These are phyloP conservation scores for Boletus tylopilopsis DNA, from an alignment of 768 basidiomycete species.

Conservation along the genomic window DNA sequence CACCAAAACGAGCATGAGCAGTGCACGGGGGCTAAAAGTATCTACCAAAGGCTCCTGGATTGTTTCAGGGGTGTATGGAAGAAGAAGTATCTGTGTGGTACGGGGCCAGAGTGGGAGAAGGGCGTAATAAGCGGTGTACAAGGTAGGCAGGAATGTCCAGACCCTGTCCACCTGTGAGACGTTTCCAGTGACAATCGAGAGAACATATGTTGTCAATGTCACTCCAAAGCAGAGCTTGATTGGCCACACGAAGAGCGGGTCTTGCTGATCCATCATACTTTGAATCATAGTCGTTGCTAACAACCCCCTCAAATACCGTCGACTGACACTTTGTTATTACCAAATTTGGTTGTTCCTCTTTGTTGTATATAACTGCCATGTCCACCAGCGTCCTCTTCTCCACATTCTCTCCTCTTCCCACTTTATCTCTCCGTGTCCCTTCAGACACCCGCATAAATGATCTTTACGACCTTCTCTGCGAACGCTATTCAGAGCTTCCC, in stretches of 20 bases:
- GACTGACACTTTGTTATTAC: too few species aligned
- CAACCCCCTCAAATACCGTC: too few species aligned
- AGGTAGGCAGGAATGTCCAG: constrained; percentile 74
- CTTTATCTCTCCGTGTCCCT: constrained; percentile 46
- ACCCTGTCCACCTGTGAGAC: constrained; percentile 86
- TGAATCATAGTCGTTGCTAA: too few species aligned
- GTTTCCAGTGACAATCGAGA: constrained; percentile 69
- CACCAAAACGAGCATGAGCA: constrained; percentile 70
- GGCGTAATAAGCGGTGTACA: constrained; percentile 82
- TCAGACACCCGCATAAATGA: constrained; percentile 37
- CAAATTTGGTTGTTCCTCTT: constrained; percentile 8
- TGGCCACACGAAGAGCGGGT: constrained; percentile 54
- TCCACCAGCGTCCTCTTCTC: constrained; percentile 53
- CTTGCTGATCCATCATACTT: constrained; percentile 16
- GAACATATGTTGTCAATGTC: constrained; percentile 49
- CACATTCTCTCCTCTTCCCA: constrained; percentile 58
- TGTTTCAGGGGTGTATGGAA: constrained; percentile 54
- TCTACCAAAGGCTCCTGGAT: constrained; percentile 30
- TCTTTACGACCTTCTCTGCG: constrained; percentile 41
- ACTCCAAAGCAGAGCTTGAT: constrained; percentile 52
- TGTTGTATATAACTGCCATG: constrained; percentile 34
- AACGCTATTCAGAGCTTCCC: constrained; percentile 49
- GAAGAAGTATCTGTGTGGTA: constrained; percentile 34
- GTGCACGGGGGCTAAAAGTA: constrained; percentile 67
- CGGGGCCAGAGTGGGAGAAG: constrained; percentile 61